phyloP scores from a whole-genome alignment of 2,329 filamentous ascomycete species.

The Ceratocystis colombiana region DNA sequence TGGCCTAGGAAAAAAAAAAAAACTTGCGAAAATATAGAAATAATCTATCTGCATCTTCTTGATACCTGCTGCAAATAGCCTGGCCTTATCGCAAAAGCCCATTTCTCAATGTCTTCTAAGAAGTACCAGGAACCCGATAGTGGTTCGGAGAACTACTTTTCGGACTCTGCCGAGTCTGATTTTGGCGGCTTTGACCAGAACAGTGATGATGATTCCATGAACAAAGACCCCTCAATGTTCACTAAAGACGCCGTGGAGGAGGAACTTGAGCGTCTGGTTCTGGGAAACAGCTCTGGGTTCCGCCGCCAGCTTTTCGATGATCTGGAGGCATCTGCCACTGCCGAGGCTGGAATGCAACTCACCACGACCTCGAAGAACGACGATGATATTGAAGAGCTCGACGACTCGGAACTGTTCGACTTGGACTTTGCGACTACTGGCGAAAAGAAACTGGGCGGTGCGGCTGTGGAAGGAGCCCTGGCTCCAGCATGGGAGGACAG shows the following conservation, averaged over 20 bases:
- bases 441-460: slow-evolving; percentile 30
- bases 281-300: slow-evolving; percentile 80
- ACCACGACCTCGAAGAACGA: slow-evolving; percentile 39
- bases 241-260: slow-evolving; percentile 76
- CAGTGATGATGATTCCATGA: slow-evolving; percentile 28
- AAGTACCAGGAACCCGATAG: slow-evolving; percentile 15
- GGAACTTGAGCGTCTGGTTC: slow-evolving; percentile 76
- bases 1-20: slow-evolving; percentile 22
- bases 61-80: background rate
- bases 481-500: slow-evolving; percentile 79
- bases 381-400: slow-evolving; percentile 46
- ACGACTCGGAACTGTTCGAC: slow-evolving; percentile 78
- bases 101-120: slow-evolving; percentile 19
- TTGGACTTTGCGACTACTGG: slow-evolving; percentile 49
- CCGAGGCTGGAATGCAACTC: slow-evolving; percentile 31
- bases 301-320: slow-evolving; percentile 55
- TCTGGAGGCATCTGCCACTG: slow-evolving; percentile 29
- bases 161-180: slow-evolving; percentile 28
- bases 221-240: slow-evolving; percentile 29
- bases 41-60: background rate
- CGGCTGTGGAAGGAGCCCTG: slow-evolving; percentile 25
- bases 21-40: slow-evolving; percentile 10
- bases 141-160: slow-evolving; percentile 29
- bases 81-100: background rate
- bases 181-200: slow-evolving; percentile 30